These are phyloP conservation scores for Trichoderma koningiopsis DNA, from an alignment of 2,329 filamentous ascomycete species.

Conservation along the genomic window DNA sequence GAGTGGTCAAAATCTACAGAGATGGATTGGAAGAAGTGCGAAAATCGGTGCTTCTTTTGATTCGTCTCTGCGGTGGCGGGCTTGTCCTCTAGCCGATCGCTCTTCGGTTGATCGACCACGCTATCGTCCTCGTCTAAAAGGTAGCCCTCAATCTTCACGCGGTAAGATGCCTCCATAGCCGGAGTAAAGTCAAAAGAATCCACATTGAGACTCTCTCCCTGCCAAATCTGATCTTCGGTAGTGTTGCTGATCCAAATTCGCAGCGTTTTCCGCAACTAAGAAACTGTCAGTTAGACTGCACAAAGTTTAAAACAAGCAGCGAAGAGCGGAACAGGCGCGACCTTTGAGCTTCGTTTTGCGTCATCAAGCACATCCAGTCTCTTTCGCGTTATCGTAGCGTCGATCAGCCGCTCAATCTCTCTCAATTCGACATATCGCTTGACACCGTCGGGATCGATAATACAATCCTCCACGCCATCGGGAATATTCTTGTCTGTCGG, in stretches of 20 bases:
- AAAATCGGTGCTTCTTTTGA: conserved; percentile 59
- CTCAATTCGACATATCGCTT: conserved; percentile 80
- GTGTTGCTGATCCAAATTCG: conserved; percentile 96
- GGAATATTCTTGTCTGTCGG: conserved; percentile 95
- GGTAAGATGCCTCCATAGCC: conserved; percentile 76
- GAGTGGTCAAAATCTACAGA: conserved; percentile 72
- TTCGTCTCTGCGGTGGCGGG: conserved; percentile 41
- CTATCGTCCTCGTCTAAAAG: conserved; percentile 72
- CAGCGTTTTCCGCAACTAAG: conserved; percentile 75
- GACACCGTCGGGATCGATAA: conserved; percentile 75
- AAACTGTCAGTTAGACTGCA: conserved; percentile 20
- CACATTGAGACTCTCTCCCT: conserved; percentile 67
- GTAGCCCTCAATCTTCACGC: conserved; percentile 88
- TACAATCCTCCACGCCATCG: conserved; percentile 80
- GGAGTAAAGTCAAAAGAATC: conserved; percentile 82
- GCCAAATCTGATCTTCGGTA: conserved; percentile 92
- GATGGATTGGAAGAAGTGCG: conserved; percentile 81
- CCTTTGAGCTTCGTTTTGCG: conserved; percentile 47
- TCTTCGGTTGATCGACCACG: conserved; percentile 53
- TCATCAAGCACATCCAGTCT: conserved; percentile 86
- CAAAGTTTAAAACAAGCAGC: conserved; percentile 8
- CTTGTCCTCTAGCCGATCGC: conserved; percentile 32
- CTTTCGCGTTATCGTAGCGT: conserved; percentile 93
- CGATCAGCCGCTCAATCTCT: conserved; percentile 83
- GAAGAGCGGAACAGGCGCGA: neutral